Evolutionary conservation across 441 rosid genomes (phyloP), one percentile per base, ranked within the genome.

Genomic region (Raphanus hybrid): DNA sequence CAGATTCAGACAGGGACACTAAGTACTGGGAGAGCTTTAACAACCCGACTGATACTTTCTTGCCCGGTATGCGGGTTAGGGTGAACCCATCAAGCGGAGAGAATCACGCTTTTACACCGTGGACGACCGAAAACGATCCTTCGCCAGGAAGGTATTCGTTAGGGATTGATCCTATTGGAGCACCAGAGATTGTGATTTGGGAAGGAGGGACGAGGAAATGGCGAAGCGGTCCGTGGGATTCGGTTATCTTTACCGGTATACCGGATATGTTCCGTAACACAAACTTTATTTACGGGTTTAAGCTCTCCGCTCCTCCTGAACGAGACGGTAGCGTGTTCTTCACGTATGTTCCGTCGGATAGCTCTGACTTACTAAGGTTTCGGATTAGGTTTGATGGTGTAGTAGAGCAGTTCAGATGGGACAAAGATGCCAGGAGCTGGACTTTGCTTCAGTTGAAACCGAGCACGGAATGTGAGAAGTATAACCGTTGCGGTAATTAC

Each of bases 141-240:
- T 88, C 93, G 27, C 80, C 77, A 5, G 97, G 98, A 52, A 89
- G 85, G 69, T 92, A 65, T 70, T 69, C 84, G 0, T 8, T 88
- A 70, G 97, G 97, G 0, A 27, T 91, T 61, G 94, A 92, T 81
- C 84, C 92, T 1, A 62, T 68, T 0, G 89, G 86, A 10, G 81
- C 88, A 0, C 88, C 87, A 6, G 95, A 94, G 83, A 83, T 92
- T 52, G 89, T 92, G 68, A 75, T 90, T 32, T 91, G 98, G 97
- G 87, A 91, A 18, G 63, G 71, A 0, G 52, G 50, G 1, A 80
- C 3, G 1, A 82, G 95, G 65, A 58, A 84, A 64, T 94, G 98
- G 98, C 84, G 98, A 75, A 94, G 98, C n/a, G 98, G 97, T 10
- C 88, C 85, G 1, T 94, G 99, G 99, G 74, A 86, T 58, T 85